These are phyloP conservation scores for Ogataea pilisensis DNA, from an alignment of 805 yeast species.

Conservation along the genomic window DNA sequence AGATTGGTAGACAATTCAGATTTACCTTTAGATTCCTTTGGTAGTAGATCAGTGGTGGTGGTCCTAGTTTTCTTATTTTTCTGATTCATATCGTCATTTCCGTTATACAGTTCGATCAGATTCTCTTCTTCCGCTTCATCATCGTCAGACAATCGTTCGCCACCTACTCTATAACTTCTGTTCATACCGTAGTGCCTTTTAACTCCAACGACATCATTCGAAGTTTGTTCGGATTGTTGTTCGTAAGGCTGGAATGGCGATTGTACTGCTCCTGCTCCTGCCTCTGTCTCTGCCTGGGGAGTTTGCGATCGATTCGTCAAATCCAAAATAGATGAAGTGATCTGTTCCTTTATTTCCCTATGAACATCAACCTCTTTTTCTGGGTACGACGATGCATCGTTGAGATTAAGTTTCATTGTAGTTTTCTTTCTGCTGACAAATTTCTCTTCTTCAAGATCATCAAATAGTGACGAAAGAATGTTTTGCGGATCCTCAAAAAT, in stretches of 20 bases:
- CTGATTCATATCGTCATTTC: too few relatives aligned
- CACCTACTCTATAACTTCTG: constrained; percentile 25
- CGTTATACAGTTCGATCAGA: too few relatives aligned
- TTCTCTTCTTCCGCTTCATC: too few relatives aligned
- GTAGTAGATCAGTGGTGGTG: too few relatives aligned
- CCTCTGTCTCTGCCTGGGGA: background rate
- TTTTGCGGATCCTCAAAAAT: too few relatives aligned
- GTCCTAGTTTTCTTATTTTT: too few relatives aligned
- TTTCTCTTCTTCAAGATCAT: constrained; percentile 3
- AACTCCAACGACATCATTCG: background rate
- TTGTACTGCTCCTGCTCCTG: background rate
- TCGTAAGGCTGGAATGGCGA: background rate
- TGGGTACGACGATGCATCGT: background rate
- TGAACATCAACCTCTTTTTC: constrained; percentile 16
- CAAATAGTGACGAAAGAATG: constrained; percentile 5
- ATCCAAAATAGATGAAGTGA: background rate
- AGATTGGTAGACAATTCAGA: constrained; percentile 8
- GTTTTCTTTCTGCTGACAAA: background rate
- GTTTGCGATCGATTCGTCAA: background rate
- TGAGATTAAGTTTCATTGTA: background rate
- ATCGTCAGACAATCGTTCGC: constrained; percentile 8
- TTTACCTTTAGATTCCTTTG: too few relatives aligned
- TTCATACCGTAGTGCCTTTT: constrained; percentile 27
- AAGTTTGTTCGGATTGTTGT: background rate
- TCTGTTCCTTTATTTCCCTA: constrained; percentile 5